phyloP scores from a whole-genome alignment of 1,284 basidiomycete genomes.

The Wallemia mellicola region DNA sequence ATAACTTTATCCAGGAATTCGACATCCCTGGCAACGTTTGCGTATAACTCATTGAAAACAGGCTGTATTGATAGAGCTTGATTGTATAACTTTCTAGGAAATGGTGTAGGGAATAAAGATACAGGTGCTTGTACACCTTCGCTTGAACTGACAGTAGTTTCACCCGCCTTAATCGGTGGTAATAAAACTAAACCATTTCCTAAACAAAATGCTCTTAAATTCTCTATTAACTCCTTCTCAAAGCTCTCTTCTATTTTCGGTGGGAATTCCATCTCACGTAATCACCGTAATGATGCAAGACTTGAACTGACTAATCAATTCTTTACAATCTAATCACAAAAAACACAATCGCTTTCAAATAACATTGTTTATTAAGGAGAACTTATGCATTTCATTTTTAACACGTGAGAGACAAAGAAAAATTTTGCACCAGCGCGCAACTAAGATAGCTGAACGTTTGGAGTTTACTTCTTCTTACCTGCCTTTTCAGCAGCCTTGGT shows the following conservation, averaged over 20 bases:
- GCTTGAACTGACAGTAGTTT: conserved; percentile 19
- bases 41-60: conserved; percentile 59
- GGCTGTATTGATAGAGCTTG: conserved; percentile 37
- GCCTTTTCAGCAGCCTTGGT: conserved; percentile 93
- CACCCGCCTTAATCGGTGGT: conserved; percentile 4
- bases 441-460: too few species aligned
- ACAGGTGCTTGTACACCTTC: conserved; percentile 65
- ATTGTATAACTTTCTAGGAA: conserved; percentile 42
- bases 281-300: too few species aligned
- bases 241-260: not conserved
- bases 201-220: not conserved
- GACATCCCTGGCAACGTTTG: conserved; percentile 47
- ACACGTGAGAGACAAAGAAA: not conserved
- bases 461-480: conserved; percentile 83
- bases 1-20: conserved; percentile 54
- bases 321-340: not conserved
- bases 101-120: conserved; percentile 57
- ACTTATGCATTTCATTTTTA: not conserved
- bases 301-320: too few species aligned
- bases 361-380: not conserved
- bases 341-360: not conserved
- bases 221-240: not conserved
- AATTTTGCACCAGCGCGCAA: not conserved
- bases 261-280: not conserved
- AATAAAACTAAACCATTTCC: not conserved